Evolutionary conservation across 2,329 filamentous ascomycete genomes (phyloP), one percentile per base, ranked within the genome.

Genomic region (Paraconiothyrium brasiliense): DNA sequence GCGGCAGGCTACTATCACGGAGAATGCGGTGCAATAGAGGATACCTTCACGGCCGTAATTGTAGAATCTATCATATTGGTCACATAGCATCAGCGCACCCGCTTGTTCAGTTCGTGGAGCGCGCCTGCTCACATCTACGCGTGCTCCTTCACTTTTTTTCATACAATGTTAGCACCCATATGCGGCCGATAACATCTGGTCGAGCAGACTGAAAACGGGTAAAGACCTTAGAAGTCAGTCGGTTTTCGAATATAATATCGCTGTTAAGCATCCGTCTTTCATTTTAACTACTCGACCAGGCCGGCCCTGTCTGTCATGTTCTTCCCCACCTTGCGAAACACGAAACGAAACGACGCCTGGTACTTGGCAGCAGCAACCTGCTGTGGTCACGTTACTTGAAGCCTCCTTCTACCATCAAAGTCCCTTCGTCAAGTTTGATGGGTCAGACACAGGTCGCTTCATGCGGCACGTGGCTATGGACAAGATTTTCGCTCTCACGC

Each of bases 281-380:
- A 35, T 52, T 20, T 41, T n/a, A 59, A 49, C 32, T 51, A 56
- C 41, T 44, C 30, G 46, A 52, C 60, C 43, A 57, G 60, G 57
- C 32, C 41, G 43, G 13, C 54, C 60, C 51, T 62, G 60, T 50
- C 51, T 56, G 44, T 39, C 57, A 41, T 20, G 16, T 16, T 39
- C n/a, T 20, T 43, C 47, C 47, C 50, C 44, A 44, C 48, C 34
- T 27, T 37, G 30, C 57, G 62, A 65, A 68, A 65, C 66, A 41
- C 47, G 54, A 59, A 63, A 63, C 62, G 66, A 66, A 65, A 66
- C 61, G 30, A 54, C 50, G 27, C 54, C 27, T 56, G 51, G 50
- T 59, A 61, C 41, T 48, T 39, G 32, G 24, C 43, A 39, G 4
- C 27, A 22, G 27, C 20, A 22, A 51, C 48, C 32, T 51, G 32